Percentiles rank a stretch among this genome's conserved stretches.
Evolutionary conservation across 345 rosid species (phyloP).

Genomic region (Melaleuca alternifolia): DNA sequence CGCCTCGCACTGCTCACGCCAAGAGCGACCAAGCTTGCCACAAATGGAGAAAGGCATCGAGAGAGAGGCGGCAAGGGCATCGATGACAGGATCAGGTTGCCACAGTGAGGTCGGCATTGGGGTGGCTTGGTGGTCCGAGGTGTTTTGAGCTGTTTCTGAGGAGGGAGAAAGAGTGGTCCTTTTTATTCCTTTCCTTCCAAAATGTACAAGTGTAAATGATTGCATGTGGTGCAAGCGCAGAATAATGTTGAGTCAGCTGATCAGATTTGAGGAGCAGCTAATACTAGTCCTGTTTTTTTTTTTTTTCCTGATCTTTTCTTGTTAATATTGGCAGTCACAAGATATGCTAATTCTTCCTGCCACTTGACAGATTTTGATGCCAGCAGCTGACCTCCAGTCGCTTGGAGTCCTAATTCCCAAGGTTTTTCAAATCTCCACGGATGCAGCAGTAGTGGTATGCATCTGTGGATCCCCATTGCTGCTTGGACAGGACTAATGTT

Average conservation of each 20-base stretch:
- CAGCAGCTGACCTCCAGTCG: background rate
- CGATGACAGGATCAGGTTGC: background rate
- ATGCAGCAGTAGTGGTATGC: background rate
- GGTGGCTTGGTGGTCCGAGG: background rate
- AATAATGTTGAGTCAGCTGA: background rate
- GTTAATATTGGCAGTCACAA: background rate
- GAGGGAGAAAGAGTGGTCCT: background rate
- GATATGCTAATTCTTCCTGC: background rate
- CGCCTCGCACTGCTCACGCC: background rate
- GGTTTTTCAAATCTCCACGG: background rate
- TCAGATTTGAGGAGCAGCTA: background rate
- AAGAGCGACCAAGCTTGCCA: background rate
- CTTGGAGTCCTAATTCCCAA: background rate
- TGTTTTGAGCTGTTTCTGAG: background rate
- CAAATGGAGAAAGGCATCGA: background rate
- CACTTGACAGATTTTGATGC: constrained; percentile 1
- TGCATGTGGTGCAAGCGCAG: background rate
- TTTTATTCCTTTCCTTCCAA: background rate
- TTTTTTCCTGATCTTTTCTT: background rate
- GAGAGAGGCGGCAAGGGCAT: background rate
- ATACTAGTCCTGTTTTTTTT: background rate
- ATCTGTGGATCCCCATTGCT: background rate
- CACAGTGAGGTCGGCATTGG: background rate
- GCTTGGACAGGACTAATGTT: background rate
- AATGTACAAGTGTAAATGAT: background rate